Evolutionary conservation across 495 filamentous ascomycete genomes (phyloP).

Genomic region (Xylaria castorea): DNA sequence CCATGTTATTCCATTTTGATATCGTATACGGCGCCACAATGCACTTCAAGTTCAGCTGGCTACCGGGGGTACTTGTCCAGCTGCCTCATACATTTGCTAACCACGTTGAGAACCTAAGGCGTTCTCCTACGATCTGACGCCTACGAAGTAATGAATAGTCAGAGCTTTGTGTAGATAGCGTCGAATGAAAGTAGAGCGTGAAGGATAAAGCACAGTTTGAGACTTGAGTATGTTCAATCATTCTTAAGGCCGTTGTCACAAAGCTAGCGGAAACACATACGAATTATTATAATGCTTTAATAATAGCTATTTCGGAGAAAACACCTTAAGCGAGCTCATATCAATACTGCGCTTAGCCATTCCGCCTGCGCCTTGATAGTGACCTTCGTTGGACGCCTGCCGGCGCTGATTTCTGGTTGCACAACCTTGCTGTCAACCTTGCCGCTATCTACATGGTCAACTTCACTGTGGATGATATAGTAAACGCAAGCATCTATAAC

Average conservation of each 20-base stretch:
- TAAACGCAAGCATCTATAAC: not conserved
- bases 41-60: not conserved
- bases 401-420: not conserved
- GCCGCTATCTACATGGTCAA: not conserved
- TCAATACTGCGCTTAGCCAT: not conserved
- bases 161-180: not conserved
- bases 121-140: too few relatives aligned
- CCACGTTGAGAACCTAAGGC: not conserved
- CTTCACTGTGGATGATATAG: too few relatives aligned
- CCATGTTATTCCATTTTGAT: not conserved
- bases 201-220: not conserved
- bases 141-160: not conserved
- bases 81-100: not conserved
- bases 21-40: not conserved
- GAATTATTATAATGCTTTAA: not conserved
- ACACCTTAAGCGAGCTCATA: not conserved
- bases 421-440: conserved; percentile 13
- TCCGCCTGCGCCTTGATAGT: not conserved
- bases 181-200: not conserved
- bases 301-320: not conserved
- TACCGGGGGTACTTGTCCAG: not conserved
- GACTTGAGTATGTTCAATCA: not conserved
- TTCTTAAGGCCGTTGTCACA: not conserved
- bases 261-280: not conserved
- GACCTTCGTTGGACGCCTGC: not conserved